Evolutionary conservation across 1,139 yeast species (phyloP), one percentile per base, ranked within the genome.

Genomic region (Eremothecium cymbalariae): DNA sequence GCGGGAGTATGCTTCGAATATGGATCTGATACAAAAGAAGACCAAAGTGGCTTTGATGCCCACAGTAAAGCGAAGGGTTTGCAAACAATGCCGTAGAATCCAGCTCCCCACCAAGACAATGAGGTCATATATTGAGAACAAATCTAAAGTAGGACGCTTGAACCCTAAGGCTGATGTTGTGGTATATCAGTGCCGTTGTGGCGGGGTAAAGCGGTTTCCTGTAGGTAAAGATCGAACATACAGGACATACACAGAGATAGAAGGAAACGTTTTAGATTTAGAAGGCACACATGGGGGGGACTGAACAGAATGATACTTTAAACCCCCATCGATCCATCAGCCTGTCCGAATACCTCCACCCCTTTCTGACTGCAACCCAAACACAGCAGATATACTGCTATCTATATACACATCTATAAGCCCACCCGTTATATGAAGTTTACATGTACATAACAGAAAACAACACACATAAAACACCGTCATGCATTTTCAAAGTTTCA

Each of bases 11-110:
- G 36, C 42, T 13, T 42, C 39, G 20, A 46, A 42, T 22, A 31
- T 55, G 34, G 57, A 53, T 33, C 20, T 40, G 8, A 45, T 55
- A 6, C 46, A 50, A 22, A 52, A 53, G 39, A 52, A 50, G 36
- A 50, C 52, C 5, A 49, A 51, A 31, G 40, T 46, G 15, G 39
- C 43, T 15, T 21, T 49, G 18, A 33, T 48, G 18, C 59, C 59
- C n/a, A 35, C 41, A 3, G 16, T 52, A 11, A 55, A 55, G 39
- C 43, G 59, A 18, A 43, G 44, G 2, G 36, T 49, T 11, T 55
- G 59, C 33, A 55, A 55, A 29, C 40, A 40, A 31, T 55, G 59
- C 31, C 45, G 44, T 8, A 35, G 55, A 18, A 22, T 45, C 8
- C 37, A 42, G 28, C 32, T 50, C 8, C 53, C 55, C 12, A 31